Evolutionary conservation across 495 filamentous ascomycete species (phyloP).

Genomic region (Neurospora africana): DNA sequence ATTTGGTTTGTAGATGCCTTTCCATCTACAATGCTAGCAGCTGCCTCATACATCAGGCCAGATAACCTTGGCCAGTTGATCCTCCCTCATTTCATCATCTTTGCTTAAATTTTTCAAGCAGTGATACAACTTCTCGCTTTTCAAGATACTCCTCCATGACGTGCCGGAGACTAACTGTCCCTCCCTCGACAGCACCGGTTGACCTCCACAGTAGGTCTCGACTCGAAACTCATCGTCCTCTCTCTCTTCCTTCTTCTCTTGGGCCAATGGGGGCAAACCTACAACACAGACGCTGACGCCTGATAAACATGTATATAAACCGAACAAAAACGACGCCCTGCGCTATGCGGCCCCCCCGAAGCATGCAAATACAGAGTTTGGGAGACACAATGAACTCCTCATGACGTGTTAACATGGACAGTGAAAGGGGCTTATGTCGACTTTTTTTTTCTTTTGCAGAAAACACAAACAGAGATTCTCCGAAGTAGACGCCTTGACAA

Average conservation of each 20-base stretch:
- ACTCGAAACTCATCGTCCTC: background rate
- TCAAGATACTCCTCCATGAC: background rate
- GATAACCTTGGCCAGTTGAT: background rate
- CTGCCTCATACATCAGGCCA: background rate
- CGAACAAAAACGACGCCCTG: conserved; percentile 15
- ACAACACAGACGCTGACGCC: background rate
- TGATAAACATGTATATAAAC: conserved; percentile 5
- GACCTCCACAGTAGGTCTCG: background rate
- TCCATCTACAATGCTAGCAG: background rate
- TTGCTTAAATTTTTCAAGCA: background rate
- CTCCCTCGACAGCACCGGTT: background rate
- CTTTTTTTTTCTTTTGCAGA: conserved; percentile 3
- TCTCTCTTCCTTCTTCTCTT: background rate
- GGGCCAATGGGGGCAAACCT: background rate
- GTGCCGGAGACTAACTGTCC: background rate
- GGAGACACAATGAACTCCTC: background rate
- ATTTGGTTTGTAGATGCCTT: background rate
- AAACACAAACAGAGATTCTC: background rate
- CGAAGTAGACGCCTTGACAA: background rate
- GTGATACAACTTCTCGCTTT: background rate
- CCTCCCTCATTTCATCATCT: background rate
- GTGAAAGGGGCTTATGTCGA: conserved; percentile 5
- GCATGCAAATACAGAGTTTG: conserved; percentile 7
- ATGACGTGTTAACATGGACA: conserved; percentile 1
- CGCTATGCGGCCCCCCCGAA: conserved; percentile 19